Percentiles rank a stretch among this genome's conserved stretches.
phyloP scores from a whole-genome alignment of 441 rosid genomes.

The Metrosideros polymorpha region DNA sequence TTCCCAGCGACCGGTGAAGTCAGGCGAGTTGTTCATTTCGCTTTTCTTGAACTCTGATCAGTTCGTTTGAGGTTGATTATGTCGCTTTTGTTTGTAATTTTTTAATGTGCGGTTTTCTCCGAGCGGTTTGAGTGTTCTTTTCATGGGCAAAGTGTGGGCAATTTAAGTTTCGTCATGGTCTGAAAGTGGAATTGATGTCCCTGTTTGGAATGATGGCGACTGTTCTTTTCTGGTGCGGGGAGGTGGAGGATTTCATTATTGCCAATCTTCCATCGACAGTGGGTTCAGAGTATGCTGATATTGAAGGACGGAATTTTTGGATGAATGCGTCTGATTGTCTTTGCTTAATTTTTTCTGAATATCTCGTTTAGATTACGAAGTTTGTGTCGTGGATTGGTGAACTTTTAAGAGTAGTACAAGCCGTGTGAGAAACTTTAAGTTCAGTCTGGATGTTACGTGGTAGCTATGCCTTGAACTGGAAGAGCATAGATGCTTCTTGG shows the following conservation, averaged over 20 bases:
- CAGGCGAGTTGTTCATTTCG: constrained; percentile 28
- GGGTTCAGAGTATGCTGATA: background rate
- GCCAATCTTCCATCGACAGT: background rate
- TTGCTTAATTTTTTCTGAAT: background rate
- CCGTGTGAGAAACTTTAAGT: background rate
- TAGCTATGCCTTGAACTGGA: background rate
- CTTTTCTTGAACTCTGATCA: background rate
- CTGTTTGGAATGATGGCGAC: background rate
- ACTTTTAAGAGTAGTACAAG: background rate
- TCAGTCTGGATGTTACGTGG: background rate
- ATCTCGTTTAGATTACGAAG: background rate
- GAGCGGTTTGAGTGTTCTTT: background rate
- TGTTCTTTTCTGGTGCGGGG: background rate
- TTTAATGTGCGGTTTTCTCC: background rate
- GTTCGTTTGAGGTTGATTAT: background rate
- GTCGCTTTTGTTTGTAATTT: background rate
- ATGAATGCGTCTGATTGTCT: background rate
- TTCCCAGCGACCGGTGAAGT: constrained; percentile 50
- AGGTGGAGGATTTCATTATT: background rate
- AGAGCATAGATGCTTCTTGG: background rate
- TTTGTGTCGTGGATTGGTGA: background rate
- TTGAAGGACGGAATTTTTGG: background rate
- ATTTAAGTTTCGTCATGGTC: background rate
- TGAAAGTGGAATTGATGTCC: background rate
- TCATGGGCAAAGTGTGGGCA: background rate